These are phyloP conservation scores for Trichosanthes truncata DNA, from an alignment of 306 rosid species.

Conservation along the genomic window DNA sequence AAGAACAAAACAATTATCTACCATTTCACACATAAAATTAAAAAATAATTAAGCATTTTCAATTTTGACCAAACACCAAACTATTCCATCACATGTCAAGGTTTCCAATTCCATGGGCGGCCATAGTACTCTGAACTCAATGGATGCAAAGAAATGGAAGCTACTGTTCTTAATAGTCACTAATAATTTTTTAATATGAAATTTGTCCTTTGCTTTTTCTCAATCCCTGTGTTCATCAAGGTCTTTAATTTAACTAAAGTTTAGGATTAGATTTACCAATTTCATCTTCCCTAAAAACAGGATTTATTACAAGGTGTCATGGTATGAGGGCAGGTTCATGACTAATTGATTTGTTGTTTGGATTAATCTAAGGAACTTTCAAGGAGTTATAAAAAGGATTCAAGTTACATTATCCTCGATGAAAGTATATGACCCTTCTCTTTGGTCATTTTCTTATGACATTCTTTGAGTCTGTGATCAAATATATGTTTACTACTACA, in stretches of 20 bases:
- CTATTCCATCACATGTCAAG: not conserved
- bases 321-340: not conserved
- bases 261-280: not conserved
- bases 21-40: not conserved
- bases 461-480: not conserved
- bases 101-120: not conserved
- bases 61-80: not conserved
- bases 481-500: too few relatives aligned
- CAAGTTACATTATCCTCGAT: not conserved
- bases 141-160: not conserved
- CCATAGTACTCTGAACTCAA: not conserved
- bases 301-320: not conserved
- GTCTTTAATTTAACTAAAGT: too few relatives aligned
- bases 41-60: not conserved
- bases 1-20: not conserved
- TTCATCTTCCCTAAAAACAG: not conserved
- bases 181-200: too few relatives aligned
- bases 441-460: not conserved
- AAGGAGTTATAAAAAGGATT: not conserved
- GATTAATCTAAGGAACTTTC: not conserved
- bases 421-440: not conserved
- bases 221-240: not conserved
- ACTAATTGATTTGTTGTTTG: not conserved
- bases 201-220: too few relatives aligned
- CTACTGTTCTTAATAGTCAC: not conserved